These are phyloP conservation scores for Gnaphalium uliginosum DNA, from an alignment of 129 eudicot species.

Conservation along the genomic window DNA sequence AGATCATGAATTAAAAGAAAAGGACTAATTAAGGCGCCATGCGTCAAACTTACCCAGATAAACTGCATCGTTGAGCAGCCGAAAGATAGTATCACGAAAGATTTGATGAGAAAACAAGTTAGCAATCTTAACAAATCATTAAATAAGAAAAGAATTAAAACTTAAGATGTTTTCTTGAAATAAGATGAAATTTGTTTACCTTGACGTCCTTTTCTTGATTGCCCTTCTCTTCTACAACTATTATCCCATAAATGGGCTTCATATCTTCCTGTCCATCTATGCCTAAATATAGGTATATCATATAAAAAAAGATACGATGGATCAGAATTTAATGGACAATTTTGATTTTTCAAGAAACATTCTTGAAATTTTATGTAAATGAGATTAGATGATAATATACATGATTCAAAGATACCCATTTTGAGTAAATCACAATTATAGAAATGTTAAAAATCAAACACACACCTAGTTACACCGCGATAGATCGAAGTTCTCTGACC, in stretches of 20 bases:
- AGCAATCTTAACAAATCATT: not conserved
- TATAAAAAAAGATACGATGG: not conserved
- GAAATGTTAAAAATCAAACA: not conserved
- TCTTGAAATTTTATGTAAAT: slow-evolving; percentile 8
- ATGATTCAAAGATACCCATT: not conserved
- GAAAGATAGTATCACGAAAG: not conserved
- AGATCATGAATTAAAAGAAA: not conserved
- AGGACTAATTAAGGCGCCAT: not conserved
- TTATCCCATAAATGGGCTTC: slow-evolving; percentile 99
- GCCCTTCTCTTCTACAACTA: slow-evolving; percentile 99
- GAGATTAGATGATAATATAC: not conserved
- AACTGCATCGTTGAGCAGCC: slow-evolving; percentile 43
- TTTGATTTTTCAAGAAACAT: too few species aligned
- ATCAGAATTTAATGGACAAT: not conserved
- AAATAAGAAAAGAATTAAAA: not conserved
- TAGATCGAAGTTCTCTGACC: slow-evolving; percentile 97
- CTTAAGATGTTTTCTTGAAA: too few species aligned
- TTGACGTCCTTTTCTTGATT: slow-evolving; percentile 98
- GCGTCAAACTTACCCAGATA: slow-evolving; percentile 71
- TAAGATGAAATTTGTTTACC: slow-evolving; percentile 40
- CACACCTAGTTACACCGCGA: slow-evolving; percentile 93
- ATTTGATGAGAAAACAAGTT: not conserved
- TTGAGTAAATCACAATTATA: not conserved
- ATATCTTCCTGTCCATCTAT: slow-evolving; percentile 99
- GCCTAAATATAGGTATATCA: slow-evolving; percentile 41